Evolutionary conservation across 1,284 basidiomycete species (phyloP).

Genomic region (Fomitopsis palustris): DNA sequence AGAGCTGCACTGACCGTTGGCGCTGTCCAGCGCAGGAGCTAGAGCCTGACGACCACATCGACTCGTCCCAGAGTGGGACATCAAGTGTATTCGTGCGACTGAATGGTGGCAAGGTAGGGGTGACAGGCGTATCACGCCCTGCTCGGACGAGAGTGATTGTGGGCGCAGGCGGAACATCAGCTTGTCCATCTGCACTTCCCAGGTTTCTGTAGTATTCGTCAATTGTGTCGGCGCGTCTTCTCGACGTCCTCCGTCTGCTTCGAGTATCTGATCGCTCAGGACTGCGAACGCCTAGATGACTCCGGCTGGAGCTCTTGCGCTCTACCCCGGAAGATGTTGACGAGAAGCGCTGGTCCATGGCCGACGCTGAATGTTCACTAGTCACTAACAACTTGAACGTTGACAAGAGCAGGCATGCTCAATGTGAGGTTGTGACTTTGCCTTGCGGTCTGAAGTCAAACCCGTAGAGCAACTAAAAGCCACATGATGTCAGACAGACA

Average conservation of each 20-base stretch:
- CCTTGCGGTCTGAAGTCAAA: too few relatives aligned
- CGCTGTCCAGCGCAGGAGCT: neutral
- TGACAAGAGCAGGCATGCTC: too few relatives aligned
- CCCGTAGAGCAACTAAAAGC: too few relatives aligned
- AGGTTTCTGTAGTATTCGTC: slow-evolving; percentile 5
- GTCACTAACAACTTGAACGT: too few relatives aligned
- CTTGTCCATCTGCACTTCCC: slow-evolving; percentile 5
- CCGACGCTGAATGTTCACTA: neutral
- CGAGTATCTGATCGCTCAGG: slow-evolving; percentile 5
- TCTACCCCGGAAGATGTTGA: slow-evolving; percentile 16
- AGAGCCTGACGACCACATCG: neutral
- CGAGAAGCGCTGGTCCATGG: slow-evolving; percentile 19
- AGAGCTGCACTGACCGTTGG: neutral
- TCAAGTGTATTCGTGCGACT: neutral
- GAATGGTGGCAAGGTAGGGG: neutral
- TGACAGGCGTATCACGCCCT: neutral
- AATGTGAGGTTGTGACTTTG: too few relatives aligned
- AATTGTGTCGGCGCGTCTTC: neutral
- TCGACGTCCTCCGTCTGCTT: neutral
- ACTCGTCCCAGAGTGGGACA: neutral
- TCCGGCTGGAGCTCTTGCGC: slow-evolving; percentile 17
- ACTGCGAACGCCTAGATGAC: slow-evolving; percentile 23
- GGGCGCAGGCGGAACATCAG: slow-evolving; percentile 14
- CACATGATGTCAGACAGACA: too few relatives aligned
- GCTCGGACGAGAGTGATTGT: slow-evolving; percentile 21